Evolutionary conservation across 345 rosid genomes (phyloP).

Genomic region (Eucalyptus pauciflora): DNA sequence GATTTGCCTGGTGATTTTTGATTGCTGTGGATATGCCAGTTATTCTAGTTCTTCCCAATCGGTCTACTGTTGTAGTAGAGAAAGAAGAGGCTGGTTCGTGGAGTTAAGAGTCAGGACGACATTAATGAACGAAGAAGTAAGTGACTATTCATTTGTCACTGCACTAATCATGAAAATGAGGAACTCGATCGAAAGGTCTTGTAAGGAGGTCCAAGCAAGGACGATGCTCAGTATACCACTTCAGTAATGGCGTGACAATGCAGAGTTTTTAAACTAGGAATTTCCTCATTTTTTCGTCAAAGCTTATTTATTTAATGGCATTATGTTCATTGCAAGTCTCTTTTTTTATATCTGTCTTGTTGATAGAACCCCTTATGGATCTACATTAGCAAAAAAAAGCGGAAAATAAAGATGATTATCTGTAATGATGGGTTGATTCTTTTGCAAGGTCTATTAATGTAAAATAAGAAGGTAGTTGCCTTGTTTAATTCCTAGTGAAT

Average conservation of each 20-base stretch:
- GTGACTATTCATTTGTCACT: background rate
- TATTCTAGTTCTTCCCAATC: background rate
- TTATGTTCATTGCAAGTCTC: background rate
- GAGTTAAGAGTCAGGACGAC: background rate
- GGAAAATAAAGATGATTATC: background rate
- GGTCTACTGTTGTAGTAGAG: too few relatives aligned
- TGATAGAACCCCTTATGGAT: background rate
- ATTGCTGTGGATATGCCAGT: background rate
- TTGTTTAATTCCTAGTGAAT: background rate
- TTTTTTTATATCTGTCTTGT: background rate
- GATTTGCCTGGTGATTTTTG: background rate
- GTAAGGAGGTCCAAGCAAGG: background rate
- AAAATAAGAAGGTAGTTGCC: background rate
- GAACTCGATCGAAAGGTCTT: background rate
- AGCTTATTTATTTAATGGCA: background rate
- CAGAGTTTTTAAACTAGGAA: background rate
- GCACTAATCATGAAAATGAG: background rate
- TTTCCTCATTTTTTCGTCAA: background rate
- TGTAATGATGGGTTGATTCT: background rate
- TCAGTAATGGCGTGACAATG: background rate
- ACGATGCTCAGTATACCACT: rapidly evolving
- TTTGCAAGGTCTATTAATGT: background rate
- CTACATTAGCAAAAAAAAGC: rapidly evolving
- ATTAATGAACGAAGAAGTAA: background rate
- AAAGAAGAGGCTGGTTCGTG: background rate